Percentiles rank a stretch among this genome's conserved stretches.
These are phyloP conservation scores for Hippophae rhamnoides DNA, from an alignment of 306 rosid genomes.

Conservation along the genomic window DNA sequence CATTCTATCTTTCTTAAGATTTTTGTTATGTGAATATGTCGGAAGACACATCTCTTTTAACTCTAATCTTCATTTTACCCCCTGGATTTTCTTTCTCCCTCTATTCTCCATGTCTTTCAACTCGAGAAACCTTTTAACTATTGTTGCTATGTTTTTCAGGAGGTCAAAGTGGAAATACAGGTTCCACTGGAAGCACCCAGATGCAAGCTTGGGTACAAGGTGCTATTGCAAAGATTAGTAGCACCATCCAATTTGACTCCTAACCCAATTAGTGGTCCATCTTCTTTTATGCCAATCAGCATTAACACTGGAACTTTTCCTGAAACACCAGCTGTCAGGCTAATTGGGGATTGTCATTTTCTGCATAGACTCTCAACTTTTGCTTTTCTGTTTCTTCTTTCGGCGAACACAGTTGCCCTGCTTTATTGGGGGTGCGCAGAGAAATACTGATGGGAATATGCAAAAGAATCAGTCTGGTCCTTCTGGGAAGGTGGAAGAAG, in stretches of 20 bases:
- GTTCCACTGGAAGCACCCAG: conserved; percentile 77
- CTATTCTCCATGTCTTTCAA: neutral
- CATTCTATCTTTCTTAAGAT: too few relatives aligned
- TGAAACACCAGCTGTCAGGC: conserved; percentile 98
- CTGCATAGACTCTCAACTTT: conserved; percentile 88
- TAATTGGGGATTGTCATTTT: conserved; percentile 96
- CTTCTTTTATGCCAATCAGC: conserved; percentile 92
- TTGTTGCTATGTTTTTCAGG: conserved; percentile 31
- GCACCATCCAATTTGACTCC: conserved; percentile 72
- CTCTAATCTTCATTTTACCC: neutral
- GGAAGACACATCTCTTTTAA: too few relatives aligned
- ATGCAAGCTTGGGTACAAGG: conserved; percentile 99
- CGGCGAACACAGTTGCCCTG: conserved; percentile 81
- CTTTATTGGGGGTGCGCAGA: conserved; percentile 50
- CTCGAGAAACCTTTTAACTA: neutral
- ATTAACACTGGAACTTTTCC: conserved; percentile 98
- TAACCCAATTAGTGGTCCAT: conserved; percentile 82
- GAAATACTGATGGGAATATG: conserved; percentile 55
- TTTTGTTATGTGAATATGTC: too few relatives aligned
- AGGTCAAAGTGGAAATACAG: conserved; percentile 65
- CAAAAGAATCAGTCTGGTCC: conserved; percentile 63
- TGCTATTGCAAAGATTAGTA: conserved; percentile 91
- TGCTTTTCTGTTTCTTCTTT: conserved; percentile 96
- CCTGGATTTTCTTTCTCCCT: neutral
- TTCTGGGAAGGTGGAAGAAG: conserved; percentile 76